phyloP scores from a whole-genome alignment of 441 rosid species.

The Pelargonium citronellum region DNA sequence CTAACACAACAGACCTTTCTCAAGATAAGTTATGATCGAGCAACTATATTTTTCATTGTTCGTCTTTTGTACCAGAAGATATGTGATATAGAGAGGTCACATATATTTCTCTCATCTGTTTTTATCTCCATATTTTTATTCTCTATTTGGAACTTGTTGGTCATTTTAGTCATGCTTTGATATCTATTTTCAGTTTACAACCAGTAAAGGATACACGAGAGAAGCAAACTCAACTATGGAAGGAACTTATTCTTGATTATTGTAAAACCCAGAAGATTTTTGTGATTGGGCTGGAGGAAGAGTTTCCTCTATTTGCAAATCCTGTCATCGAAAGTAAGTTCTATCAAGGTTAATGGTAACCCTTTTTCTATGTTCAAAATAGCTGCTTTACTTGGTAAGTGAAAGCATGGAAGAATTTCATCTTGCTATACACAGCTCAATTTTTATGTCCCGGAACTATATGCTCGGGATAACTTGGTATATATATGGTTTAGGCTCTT shows the following conservation, averaged over 20 bases:
- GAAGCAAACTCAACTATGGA: conserved; percentile 87
- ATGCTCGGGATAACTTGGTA: too few relatives aligned
- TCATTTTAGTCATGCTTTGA: background rate
- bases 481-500: too few relatives aligned
- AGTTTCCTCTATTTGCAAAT: conserved; percentile 76
- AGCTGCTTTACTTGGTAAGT: background rate
- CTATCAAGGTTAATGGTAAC: background rate
- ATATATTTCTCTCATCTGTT: background rate
- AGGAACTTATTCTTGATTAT: conserved; percentile 78
- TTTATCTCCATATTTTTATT: background rate
- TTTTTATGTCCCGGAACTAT: too few relatives aligned
- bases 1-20: too few relatives aligned
- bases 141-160: background rate
- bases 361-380: background rate
- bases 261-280: conserved; percentile 62
- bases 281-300: conserved; percentile 66
- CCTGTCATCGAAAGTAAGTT: conserved; percentile 63
- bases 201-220: conserved; percentile 91
- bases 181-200: conserved; percentile 52
- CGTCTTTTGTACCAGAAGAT: too few relatives aligned
- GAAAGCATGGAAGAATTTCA: background rate
- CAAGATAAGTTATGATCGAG: too few relatives aligned
- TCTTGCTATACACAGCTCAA: too few relatives aligned
- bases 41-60: too few relatives aligned
- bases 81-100: too few relatives aligned